Evolutionary conservation across 2,329 filamentous ascomycete species (phyloP), one percentile per base, ranked within the genome.

Genomic region (Tolypocladium nubicola): DNA sequence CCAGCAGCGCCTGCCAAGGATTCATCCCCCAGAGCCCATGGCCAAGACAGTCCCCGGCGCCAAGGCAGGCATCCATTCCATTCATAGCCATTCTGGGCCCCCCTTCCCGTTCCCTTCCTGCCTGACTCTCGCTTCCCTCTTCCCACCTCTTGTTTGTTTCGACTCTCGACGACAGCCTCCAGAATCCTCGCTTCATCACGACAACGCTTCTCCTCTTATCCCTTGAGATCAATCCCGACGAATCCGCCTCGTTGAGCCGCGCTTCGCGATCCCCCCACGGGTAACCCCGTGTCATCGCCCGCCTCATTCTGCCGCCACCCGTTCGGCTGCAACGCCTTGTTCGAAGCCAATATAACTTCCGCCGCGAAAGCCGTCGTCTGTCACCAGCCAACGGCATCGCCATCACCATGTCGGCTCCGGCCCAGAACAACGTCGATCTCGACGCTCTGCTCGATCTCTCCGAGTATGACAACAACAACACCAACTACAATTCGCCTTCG

Each of bases 371-470:
- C 13, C 14, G 14, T 38, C 11, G 16, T 33, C 30, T 33, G 30
- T 33, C 30, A 19, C 49, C 21, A 6, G 6, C 54, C 8, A 19
- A 21, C 30, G 19, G 4, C 39, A 23, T 33, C 16, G 30, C 49
- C 30, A 37, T 40, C 43, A 21, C 19, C 52, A 75, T 75, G 73
- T 71, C 73, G 67, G 67, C 67, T 61, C 70, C 76, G 56, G 70
- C 68, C 64, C 72, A 75, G 59, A 75, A 75, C 59, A 76, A 77
- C 62, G 75, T 79, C 64, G 75, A 79, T 57, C 68, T 84, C 63
- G 83, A 86, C 64, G 78, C 79, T 38, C 73, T 85, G 52, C 73
- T 86, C 68, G 82, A 86, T 64, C 76, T 85, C 58, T 77, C 80
- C 59, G 80, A 82, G 63, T 89, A 87, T 71, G 84, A 87, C 66